Evolutionary conservation across 148 eudicot genomes (phyloP), one percentile per base, ranked within the genome.

Genomic region (Vaccinium macrocarpon): DNA sequence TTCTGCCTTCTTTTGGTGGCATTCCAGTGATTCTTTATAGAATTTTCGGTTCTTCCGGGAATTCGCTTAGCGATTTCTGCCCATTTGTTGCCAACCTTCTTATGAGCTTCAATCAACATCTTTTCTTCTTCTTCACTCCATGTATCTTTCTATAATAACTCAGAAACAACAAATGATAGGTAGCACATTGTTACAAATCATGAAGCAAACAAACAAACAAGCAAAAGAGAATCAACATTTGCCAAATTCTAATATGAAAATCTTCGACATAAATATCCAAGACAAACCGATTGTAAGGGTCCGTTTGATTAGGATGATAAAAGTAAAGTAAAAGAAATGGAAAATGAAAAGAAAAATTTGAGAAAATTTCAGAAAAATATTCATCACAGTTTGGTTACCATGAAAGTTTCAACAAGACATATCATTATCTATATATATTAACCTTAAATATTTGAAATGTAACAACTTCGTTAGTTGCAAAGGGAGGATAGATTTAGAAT

Each of bases 21-120:
- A 81, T 96, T 94, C 98, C 97, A 96, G 75, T 94, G 99, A 56
- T 96, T 96, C 83, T 96, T 96, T 13, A 96, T 90, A 0, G 97
- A 79, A 64, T 96, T 94, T 76, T 94, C 98, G 15, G 91, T 91
- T 62, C 98, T 88, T 12, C 95, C 94, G 0, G 95, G 94, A 21
- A 96, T 92, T 32, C 49, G 23, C 81, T 91, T 90, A 0, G 98
- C 97, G 3, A 94, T 96, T 74, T 93, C 97, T 0, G 97, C 94
- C 98, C 99, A 96, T 90, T 72, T 85, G 85, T 94, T 96, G 2
- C 96, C 98, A 14, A 89, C 61, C 71, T 77, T 23, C 51, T 82
- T 73, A 82, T 96, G 99, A 52, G 94, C 92, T 23, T 88, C 84
- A 5, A 94, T 87, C 66, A 96, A 79, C 81, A 90, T 10, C 84